These are phyloP conservation scores for Leccinellum albellum DNA, from an alignment of 768 basidiomycete species.

Conservation along the genomic window DNA sequence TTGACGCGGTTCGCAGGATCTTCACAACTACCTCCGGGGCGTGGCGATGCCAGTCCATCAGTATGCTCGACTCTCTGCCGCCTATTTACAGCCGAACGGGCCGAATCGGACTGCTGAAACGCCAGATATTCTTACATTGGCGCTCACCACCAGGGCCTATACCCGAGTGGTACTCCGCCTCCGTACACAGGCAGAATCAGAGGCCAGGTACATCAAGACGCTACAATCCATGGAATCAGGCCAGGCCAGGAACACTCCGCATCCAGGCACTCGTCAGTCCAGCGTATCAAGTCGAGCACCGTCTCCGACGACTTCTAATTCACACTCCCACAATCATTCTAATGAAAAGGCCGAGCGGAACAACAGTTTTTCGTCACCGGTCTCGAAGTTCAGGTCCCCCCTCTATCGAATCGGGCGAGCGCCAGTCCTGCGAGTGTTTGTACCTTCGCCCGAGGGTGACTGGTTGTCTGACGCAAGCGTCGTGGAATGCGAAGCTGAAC, in stretches of 20 bases:
- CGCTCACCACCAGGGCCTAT: conserved; percentile 68
- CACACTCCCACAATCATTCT: conserved; percentile 38
- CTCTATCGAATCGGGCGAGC: conserved; percentile 69
- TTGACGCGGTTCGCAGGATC: conserved; percentile 47
- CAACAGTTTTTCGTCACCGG: conserved; percentile 22
- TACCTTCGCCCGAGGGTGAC: conserved; percentile 81
- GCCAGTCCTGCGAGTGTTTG: conserved; percentile 74
- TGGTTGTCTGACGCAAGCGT: conserved; percentile 84
- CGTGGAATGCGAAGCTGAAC: conserved; percentile 77
- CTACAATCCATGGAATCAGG: conserved; percentile 2
- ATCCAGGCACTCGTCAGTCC: conserved; percentile 33
- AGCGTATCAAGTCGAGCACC: conserved; percentile 59
- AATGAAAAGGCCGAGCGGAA: conserved; percentile 29
- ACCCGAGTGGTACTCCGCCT: conserved; percentile 77
- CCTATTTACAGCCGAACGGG: conserved; percentile 51
- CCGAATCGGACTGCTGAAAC: conserved; percentile 36
- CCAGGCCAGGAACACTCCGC: background rate
- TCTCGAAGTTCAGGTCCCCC: conserved; percentile 57
- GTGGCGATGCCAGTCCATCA: conserved; percentile 73
- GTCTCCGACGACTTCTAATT: conserved; percentile 48
- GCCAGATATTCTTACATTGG: conserved; percentile 47
- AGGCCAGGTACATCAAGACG: conserved; percentile 26
- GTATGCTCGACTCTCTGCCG: conserved; percentile 57
- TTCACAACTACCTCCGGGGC: conserved; percentile 76
- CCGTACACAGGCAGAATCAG: conserved; percentile 74